Evolutionary conservation across 768 basidiomycete species (phyloP), one percentile per base, ranked within the genome.

Genomic region (Dictyophora rubrovolvata): DNA sequence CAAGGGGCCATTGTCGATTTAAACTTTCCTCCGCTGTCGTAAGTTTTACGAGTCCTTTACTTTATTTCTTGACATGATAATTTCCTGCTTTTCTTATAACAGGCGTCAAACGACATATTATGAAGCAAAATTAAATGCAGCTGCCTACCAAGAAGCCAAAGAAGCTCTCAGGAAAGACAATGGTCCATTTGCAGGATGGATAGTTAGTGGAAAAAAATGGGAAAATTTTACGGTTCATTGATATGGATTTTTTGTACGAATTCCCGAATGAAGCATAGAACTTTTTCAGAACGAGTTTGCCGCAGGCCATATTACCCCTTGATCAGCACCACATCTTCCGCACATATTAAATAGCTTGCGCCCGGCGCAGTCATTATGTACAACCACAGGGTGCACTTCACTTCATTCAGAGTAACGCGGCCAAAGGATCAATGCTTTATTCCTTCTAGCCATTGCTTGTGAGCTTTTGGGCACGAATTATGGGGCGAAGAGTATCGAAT

Each of bases 171-270:
- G 75, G 16, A 79, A 77, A 0, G 62, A 68, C 35, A 67, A 65
- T 0, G 74, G 78, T 3, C 72, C 78, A 2, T 87, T 90, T 61
- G 68, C 71, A 35, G 85, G 83, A 18, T 90, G 87, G 87, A 66
- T 85, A 46, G 69, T 59, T 20, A 83, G 79, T 55, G 85, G 84
- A 2, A 60, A 64, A 42, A 65, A 67, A 53, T 82, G 80, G 77
- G 82, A 86, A 65, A 68, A 61, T 51, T 87, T 87, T 61, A 67
- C 57, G 6, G 42, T 57, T 42, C n/a, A 14, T 14, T 42, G 10
- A 42, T 14, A 37, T 7, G 14, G 7, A 8, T 37, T 37, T 37
- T 37, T 42, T 42, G 42, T 12, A 42, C 42, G 7, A 7, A 28
- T 28, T 28, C 7, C 7, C 28, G n/a, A n/a, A n/a, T n/a, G n/a